These are phyloP conservation scores for Amylocarpus encephaloides DNA, from an alignment of 2,329 filamentous ascomycete species.

Conservation along the genomic window DNA sequence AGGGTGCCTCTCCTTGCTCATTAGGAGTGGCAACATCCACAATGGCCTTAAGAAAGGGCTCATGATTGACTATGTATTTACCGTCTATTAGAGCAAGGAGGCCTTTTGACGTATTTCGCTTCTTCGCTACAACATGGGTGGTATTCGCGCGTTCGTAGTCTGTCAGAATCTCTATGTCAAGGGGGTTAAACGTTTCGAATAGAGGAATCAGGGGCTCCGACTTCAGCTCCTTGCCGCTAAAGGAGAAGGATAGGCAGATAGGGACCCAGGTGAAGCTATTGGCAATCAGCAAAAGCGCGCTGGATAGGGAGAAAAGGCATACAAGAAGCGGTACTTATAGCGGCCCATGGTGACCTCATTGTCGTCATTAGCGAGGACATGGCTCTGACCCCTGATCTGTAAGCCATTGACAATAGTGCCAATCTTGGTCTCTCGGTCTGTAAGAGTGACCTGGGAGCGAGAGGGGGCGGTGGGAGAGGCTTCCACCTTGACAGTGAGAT, in stretches of 20 bases:
- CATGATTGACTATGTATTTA: slow-evolving; percentile 62
- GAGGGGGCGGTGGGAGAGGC: slow-evolving; percentile 32
- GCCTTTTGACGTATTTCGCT: slow-evolving; percentile 82
- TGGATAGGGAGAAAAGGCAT: slow-evolving; percentile 14
- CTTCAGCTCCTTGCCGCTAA: slow-evolving; percentile 64
- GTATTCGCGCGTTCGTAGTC: slow-evolving; percentile 67
- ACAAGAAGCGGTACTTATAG: slow-evolving; percentile 59
- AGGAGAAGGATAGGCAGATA: slow-evolving; percentile 74
- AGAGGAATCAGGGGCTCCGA: slow-evolving; percentile 57
- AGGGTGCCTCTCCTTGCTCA: slow-evolving; percentile 33
- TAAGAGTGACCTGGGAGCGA: slow-evolving; percentile 65
- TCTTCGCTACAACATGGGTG: slow-evolving; percentile 83
- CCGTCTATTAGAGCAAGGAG: slow-evolving; percentile 81
- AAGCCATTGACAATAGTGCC: slow-evolving; percentile 74
- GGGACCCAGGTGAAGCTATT: slow-evolving; percentile 71
- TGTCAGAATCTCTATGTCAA: slow-evolving; percentile 81
- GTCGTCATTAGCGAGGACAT: slow-evolving; percentile 47
- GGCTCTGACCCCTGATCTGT: slow-evolving; percentile 57
- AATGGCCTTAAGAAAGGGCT: slow-evolving; percentile 67
- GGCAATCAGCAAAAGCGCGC: slow-evolving; percentile 1
- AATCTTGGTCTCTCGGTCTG: slow-evolving; percentile 76
- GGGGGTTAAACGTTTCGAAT: slow-evolving; percentile 62
- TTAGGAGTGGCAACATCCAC: slow-evolving; percentile 41
- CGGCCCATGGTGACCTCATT: slow-evolving; percentile 68
- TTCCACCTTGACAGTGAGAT: slow-evolving; percentile 70